phyloP scores from a whole-genome alignment of 192 early-diverging fungal genomes.

The Polychytrium aggregatum region DNA sequence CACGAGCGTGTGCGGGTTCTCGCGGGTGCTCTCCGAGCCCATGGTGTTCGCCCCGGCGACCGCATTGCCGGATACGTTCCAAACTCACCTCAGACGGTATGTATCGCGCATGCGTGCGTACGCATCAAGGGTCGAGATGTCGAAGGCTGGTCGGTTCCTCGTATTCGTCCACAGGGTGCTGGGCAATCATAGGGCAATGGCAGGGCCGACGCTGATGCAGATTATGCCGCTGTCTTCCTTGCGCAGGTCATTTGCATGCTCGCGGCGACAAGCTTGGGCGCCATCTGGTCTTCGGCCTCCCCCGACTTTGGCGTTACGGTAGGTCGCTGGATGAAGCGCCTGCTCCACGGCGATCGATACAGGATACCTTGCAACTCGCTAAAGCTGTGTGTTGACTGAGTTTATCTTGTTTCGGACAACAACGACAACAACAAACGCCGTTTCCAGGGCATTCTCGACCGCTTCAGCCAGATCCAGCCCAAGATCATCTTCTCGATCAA shows the following conservation, averaged over 20 bases:
- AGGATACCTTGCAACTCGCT: too few relatives aligned
- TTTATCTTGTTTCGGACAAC: not conserved
- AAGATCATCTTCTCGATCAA: constrained; percentile 84
- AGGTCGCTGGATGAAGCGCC: constrained; percentile 4
- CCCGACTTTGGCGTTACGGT: constrained; percentile 88
- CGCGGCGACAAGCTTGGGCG: constrained; percentile 59
- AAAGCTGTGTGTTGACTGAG: too few relatives aligned
- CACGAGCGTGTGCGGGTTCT: constrained; percentile 55
- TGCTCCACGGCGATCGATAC: too few relatives aligned
- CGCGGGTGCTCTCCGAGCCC: constrained; percentile 57
- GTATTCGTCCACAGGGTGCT: too few relatives aligned
- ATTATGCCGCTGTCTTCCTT: constrained; percentile 46
- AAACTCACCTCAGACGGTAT: constrained; percentile 73
- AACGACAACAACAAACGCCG: not conserved
- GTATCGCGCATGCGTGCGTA: constrained; percentile 60
- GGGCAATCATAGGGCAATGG: constrained; percentile 10
- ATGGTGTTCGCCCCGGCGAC: constrained; percentile 69
- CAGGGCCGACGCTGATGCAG: too few relatives aligned
- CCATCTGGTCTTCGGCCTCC: constrained; percentile 88
- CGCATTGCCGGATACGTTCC: constrained; percentile 82
- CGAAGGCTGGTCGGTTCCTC: too few relatives aligned
- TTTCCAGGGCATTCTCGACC: constrained; percentile 71
- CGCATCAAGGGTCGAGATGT: too few relatives aligned
- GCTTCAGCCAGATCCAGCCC: constrained; percentile 86
- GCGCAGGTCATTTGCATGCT: constrained; percentile 18